Evolutionary conservation across 2,329 filamentous ascomycete species (phyloP).

Genomic region (Rasamsonia emersonii): DNA sequence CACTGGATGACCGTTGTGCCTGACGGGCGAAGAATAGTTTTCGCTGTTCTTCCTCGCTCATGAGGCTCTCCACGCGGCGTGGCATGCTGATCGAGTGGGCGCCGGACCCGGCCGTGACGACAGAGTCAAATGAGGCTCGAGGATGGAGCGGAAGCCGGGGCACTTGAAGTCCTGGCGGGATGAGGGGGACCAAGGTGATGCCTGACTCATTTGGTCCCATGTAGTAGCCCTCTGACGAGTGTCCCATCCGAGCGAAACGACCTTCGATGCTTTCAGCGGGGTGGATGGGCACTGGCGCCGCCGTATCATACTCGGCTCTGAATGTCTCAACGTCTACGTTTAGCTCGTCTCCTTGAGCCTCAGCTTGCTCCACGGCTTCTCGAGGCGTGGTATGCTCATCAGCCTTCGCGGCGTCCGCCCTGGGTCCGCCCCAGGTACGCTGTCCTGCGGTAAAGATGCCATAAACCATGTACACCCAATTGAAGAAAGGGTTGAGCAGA

Average conservation of each 20-base stretch:
- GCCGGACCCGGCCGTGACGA: constrained; percentile 49
- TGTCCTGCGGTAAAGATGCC: constrained; percentile 92
- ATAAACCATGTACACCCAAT: constrained; percentile 98
- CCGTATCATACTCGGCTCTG: constrained; percentile 37
- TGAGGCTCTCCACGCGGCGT: constrained; percentile 62
- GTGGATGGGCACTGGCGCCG: constrained; percentile 51
- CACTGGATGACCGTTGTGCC: constrained; percentile 19
- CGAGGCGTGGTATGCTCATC: constrained; percentile 67
- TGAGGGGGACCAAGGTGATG: constrained; percentile 45
- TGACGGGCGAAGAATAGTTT: constrained; percentile 63
- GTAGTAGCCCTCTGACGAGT: constrained; percentile 61
- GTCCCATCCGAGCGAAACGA: constrained; percentile 64
- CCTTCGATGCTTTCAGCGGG: constrained; percentile 70
- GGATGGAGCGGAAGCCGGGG: constrained; percentile 44
- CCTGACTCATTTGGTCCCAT: constrained; percentile 60
- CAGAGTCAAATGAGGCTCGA: constrained; percentile 59
- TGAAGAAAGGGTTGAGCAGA: constrained; percentile 89
- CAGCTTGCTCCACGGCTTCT: constrained; percentile 75
- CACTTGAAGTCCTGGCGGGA: constrained; percentile 36
- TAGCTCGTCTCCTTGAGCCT: constrained; percentile 72
- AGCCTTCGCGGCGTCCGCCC: constrained; percentile 77
- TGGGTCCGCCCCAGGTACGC: constrained; percentile 88
- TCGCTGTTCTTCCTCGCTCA: constrained; percentile 66
- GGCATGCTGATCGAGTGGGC: constrained; percentile 58
- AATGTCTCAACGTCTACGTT: constrained; percentile 87